Evolutionary conservation across 192 early-diverging fungal genomes (phyloP), one percentile per base, ranked within the genome.

Genomic region (Hyaloraphidium curvatum): DNA sequence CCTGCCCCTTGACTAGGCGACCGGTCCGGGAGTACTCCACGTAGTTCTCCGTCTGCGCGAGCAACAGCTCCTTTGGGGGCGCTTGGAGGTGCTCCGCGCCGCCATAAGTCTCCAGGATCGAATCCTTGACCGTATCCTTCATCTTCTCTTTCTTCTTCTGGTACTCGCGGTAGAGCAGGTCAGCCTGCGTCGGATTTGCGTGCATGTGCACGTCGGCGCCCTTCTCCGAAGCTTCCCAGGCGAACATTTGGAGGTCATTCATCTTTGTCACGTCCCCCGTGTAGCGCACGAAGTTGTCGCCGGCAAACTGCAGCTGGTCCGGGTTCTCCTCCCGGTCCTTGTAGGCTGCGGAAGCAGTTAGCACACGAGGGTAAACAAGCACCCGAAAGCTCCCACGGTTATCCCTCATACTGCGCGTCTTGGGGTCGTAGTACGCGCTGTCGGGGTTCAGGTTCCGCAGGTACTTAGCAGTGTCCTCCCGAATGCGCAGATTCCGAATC

Each of bases 381-480:
- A n/a, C n/a, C n/a, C n/a, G n/a, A n/a, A n/a, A n/a, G n/a, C n/a
- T n/a, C n/a, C n/a, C n/a, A n/a, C n/a, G 95, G 66, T 97, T 94
- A 54, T 96, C 93, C 59, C 95, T 82, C 95, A 99, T 99, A 0
- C 91, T 91, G 27, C 93, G 77, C 1, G 95, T 93, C 61, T 99
- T 99, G 30, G 95, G 95, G 68, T 99, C 95, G 57, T 99, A 99
- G 74, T 90, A 83, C 0, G 91, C 93, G 7, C 88, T 91, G 54
- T 96, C 79, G 16, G 81, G 76, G 60, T 97, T 89, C 56, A 99
- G 65, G 64, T 99, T 99, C 50, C 83, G 76, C 48, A 99, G 71
- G 64, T 99, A 99, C 67, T 99, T 99, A 23, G 95, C 93, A 17
- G 90, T 94, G 67, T 99, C 95, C 70, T 99, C 95, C 67, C 95